A percentile compares a stretch with the other conserved stretches of the same genome.
Conservation (phyloP, 1,284 basidiomycete genomes). For the Ceratobasidium sp. region DNA sequence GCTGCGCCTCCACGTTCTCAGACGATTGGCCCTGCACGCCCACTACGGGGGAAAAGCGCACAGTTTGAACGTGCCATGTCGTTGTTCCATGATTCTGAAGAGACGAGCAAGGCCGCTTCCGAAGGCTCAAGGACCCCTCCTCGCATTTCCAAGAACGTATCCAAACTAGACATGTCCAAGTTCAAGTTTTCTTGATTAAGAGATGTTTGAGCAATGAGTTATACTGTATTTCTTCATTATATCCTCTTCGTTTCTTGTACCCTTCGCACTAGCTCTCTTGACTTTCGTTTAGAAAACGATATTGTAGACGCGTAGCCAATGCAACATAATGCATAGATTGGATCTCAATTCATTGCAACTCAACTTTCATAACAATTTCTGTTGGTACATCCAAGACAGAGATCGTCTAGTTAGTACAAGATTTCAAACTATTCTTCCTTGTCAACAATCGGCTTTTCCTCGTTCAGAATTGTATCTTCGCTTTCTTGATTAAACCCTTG, state of each 20-base stretch:
- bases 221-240: constrained; percentile 15
- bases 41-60: constrained; percentile 18
- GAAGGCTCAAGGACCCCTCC: constrained; percentile 24
- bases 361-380: neutral
- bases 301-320: neutral
- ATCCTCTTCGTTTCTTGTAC: neutral
- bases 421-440: neutral
- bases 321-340: neutral
- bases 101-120: neutral
- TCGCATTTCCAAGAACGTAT: constrained; percentile 38
- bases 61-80: constrained; percentile 31
- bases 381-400: neutral
- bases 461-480: neutral
- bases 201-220: neutral
- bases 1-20: constrained; percentile 13
- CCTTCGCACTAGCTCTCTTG: constrained; percentile 8
- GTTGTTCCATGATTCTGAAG: constrained; percentile 24
- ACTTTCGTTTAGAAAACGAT: neutral
- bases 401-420: neutral
- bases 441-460: too few relatives aligned
- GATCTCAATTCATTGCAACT: neutral
- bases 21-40: neutral
- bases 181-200: constrained; percentile 50
- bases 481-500: constrained; percentile 14
- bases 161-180: constrained; percentile 53